Conservation (phyloP, 352 stramenopile species). For the Salisapilia sapeloensis region DNA sequence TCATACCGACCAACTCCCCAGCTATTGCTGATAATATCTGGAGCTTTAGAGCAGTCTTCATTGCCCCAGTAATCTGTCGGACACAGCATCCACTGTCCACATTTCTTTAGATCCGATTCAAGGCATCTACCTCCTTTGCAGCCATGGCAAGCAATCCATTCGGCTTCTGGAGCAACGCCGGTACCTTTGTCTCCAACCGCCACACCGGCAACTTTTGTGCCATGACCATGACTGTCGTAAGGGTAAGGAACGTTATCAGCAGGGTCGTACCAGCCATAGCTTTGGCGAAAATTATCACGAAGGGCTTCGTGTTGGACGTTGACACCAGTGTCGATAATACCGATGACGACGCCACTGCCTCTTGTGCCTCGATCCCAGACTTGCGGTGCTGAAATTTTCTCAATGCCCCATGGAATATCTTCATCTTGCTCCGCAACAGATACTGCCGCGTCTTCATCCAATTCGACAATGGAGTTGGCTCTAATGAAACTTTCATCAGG, state of each 20-base stretch:
- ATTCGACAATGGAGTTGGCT: too few relatives aligned
- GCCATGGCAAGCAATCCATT: constrained; percentile 9
- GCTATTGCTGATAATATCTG: constrained; percentile 11
- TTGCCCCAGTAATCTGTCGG: constrained; percentile 5
- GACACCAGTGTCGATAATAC: constrained; percentile 12
- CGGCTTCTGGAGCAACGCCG: constrained; percentile 6
- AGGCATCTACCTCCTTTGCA: constrained; percentile 1
- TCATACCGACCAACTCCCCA: constrained; percentile 4
- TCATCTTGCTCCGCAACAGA: neutral
- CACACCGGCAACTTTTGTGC: constrained; percentile 3
- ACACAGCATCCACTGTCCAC: constrained; percentile 10
- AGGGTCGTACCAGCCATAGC: constrained; percentile 6
- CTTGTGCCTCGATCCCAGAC: constrained; percentile 7
- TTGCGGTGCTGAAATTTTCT: constrained; percentile 3
- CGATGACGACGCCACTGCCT: constrained; percentile 8
- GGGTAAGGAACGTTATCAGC: constrained; percentile 3
- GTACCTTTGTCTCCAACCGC: constrained; percentile 6
- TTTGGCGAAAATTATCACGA: constrained; percentile 4
- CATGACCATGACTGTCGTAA: constrained; percentile 7
- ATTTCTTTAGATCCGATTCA: constrained; percentile 6
- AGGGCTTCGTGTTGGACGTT: constrained; percentile 5
- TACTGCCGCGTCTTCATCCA: too few relatives aligned
- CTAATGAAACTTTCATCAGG: too few relatives aligned
- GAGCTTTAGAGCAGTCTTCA: constrained; percentile 7
- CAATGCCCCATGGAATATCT: constrained; percentile 4